Conservation (phyloP, 2,329 filamentous ascomycete genomes). For the Sporothrix euskadiensis region DNA sequence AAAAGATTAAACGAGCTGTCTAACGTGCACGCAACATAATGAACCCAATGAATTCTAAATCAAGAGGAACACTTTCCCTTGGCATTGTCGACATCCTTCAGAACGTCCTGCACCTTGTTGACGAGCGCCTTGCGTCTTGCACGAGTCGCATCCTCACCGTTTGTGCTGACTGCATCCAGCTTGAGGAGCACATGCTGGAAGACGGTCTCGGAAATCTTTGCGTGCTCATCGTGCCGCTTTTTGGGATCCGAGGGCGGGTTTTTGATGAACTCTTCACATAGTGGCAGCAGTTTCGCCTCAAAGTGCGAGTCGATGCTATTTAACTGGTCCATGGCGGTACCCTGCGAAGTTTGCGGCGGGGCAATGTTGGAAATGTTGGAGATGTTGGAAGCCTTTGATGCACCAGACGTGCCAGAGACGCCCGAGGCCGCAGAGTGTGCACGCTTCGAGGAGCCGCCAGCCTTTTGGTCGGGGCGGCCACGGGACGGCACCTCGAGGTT, state of each 20-base stretch:
- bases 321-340: conserved; percentile 60
- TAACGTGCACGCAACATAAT: background rate
- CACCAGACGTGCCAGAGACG: conserved; percentile 38
- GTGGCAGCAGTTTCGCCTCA: conserved; percentile 62
- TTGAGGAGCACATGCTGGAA: conserved; percentile 76
- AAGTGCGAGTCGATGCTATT: conserved; percentile 67
- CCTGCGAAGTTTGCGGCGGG: conserved; percentile 42
- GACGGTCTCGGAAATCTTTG: conserved; percentile 72
- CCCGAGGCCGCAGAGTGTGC: conserved; percentile 42
- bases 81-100: conserved; percentile 63
- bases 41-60: background rate
- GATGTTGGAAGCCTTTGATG: conserved; percentile 27
- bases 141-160: conserved; percentile 66
- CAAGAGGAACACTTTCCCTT: conserved; percentile 26
- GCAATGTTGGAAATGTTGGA: conserved; percentile 32
- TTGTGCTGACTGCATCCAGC: conserved; percentile 72
- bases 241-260: conserved; percentile 65
- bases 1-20: background rate
- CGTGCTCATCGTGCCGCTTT: conserved; percentile 72
- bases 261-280: conserved; percentile 62
- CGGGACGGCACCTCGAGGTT: conserved; percentile 41
- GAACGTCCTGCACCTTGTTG: conserved; percentile 65
- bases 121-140: conserved; percentile 70
- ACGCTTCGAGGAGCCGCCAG: conserved; percentile 40
- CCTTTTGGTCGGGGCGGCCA: conserved; percentile 39